Evolutionary conservation across 208 protist genomes (phyloP).

Genomic region (Naegleria lovaniensis): DNA sequence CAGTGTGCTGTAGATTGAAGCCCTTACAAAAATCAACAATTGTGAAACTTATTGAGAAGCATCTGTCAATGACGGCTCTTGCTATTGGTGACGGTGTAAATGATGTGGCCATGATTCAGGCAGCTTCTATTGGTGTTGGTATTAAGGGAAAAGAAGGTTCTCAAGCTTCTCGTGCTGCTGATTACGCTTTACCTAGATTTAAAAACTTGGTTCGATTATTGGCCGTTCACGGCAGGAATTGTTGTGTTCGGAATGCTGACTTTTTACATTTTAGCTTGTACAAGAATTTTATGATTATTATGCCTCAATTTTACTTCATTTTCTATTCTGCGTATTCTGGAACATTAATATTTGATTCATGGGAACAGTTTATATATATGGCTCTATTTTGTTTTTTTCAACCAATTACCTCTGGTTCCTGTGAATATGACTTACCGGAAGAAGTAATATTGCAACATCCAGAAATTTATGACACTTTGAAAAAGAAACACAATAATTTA

Average conservation of each 20-base stretch:
- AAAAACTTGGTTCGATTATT: slow-evolving; percentile 81
- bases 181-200: slow-evolving; percentile 89
- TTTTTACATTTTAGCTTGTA: slow-evolving; percentile 92
- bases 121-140: slow-evolving; percentile 79
- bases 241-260: slow-evolving; percentile 76
- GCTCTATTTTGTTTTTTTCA: slow-evolving; percentile 69
- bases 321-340: slow-evolving; percentile 79
- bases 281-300: slow-evolving; percentile 85
- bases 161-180: slow-evolving; percentile 79
- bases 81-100: slow-evolving; percentile 76
- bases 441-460: slow-evolving; percentile 42
- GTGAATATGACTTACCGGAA: slow-evolving; percentile 78
- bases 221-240: slow-evolving; percentile 86
- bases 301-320: slow-evolving; percentile 77
- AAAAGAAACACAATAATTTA: not conserved
- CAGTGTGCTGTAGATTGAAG: slow-evolving; percentile 70
- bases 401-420: slow-evolving; percentile 76
- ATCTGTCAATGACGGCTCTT: slow-evolving; percentile 51
- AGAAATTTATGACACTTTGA: not conserved
- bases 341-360: slow-evolving; percentile 71
- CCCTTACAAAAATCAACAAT: slow-evolving; percentile 67
- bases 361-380: slow-evolving; percentile 75
- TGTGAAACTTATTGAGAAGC: slow-evolving; percentile 58
- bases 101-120: slow-evolving; percentile 82
- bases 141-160: slow-evolving; percentile 85